Conservation (phyloP, 441 rosid species). For the Brassica hybrid region DNA sequence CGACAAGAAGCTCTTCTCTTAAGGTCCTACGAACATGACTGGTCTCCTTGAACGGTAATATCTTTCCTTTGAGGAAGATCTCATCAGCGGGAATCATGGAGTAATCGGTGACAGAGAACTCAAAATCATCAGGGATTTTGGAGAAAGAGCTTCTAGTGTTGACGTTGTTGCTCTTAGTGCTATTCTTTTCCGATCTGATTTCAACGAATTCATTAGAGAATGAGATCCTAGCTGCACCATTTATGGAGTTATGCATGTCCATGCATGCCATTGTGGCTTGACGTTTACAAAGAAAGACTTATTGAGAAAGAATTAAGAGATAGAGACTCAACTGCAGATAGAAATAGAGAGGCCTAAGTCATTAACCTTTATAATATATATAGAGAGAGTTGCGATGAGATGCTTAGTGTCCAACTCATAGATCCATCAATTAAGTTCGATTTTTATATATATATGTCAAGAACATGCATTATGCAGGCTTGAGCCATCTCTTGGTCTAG, state of each 20-base stretch:
- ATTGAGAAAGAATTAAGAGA: slow-evolving; percentile 5
- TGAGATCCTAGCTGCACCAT: slow-evolving; percentile 73
- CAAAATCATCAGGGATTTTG: slow-evolving; percentile 68
- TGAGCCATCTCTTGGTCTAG: slow-evolving; percentile 6
- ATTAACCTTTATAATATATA: slow-evolving; percentile 3
- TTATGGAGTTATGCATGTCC: slow-evolving; percentile 63
- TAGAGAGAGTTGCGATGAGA: not conserved
- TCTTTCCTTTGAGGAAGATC: slow-evolving; percentile 80
- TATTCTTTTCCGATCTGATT: slow-evolving; percentile 58
- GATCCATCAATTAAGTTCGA: slow-evolving; percentile 6
- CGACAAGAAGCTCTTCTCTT: slow-evolving; percentile 78
- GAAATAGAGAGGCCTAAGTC: not conserved
- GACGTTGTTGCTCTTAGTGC: slow-evolving; percentile 32
- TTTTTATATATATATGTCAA: not conserved
- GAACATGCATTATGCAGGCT: not conserved
- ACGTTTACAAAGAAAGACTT: not conserved
- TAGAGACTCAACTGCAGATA: slow-evolving; percentile 8
- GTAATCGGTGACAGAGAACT: slow-evolving; percentile 70
- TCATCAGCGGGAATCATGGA: slow-evolving; percentile 93
- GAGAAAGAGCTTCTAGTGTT: slow-evolving; percentile 55
- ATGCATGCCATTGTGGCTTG: slow-evolving; percentile 61
- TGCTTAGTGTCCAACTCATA: slow-evolving; percentile 21
- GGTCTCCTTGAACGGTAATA: slow-evolving; percentile 70
- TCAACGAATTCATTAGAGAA: slow-evolving; percentile 79
- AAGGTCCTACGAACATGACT: slow-evolving; percentile 68